Percentiles rank a stretch among this genome's conserved stretches.
These are phyloP conservation scores for Naganishia sp. DNA, from an alignment of 1,284 basidiomycete species.

Conservation along the genomic window DNA sequence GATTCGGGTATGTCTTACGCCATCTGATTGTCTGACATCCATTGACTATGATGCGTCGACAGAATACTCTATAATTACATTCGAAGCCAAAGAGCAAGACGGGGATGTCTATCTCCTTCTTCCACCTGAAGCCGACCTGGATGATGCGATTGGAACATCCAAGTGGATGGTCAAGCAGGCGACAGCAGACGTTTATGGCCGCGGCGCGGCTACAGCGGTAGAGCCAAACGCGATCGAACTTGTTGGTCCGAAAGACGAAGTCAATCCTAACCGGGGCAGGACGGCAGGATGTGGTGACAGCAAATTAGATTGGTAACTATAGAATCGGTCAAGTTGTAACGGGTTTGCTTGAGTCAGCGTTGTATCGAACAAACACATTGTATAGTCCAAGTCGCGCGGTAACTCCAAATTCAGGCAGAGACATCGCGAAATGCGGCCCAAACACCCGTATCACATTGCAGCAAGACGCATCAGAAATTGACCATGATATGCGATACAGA, in stretches of 20 bases:
- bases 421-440: too few species aligned
- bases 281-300: conserved; percentile 19
- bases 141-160: conserved; percentile 65
- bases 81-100: conserved; percentile 62
- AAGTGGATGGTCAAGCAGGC: conserved; percentile 59
- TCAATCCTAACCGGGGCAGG: conserved; percentile 24
- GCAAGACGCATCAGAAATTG: too few species aligned
- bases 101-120: conserved; percentile 59
- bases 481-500: too few species aligned
- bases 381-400: background rate
- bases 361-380: background rate
- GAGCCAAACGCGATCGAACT: conserved; percentile 56
- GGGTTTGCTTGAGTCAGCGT: conserved; percentile 1
- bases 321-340: conserved; percentile 2
- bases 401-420: background rate
- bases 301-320: conserved; percentile 21
- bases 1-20: conserved; percentile 39
- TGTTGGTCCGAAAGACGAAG: conserved; percentile 44
- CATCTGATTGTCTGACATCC: too few species aligned
- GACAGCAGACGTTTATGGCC: conserved; percentile 57
- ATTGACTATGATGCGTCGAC: conserved; percentile 25
- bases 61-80: conserved; percentile 67
- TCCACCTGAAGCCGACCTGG: conserved; percentile 64
- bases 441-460: too few species aligned
- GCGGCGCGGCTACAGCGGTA: conserved; percentile 50